phyloP scores from a whole-genome alignment of 2,329 filamentous ascomycete genomes.

The Ophiostoma sp. region DNA sequence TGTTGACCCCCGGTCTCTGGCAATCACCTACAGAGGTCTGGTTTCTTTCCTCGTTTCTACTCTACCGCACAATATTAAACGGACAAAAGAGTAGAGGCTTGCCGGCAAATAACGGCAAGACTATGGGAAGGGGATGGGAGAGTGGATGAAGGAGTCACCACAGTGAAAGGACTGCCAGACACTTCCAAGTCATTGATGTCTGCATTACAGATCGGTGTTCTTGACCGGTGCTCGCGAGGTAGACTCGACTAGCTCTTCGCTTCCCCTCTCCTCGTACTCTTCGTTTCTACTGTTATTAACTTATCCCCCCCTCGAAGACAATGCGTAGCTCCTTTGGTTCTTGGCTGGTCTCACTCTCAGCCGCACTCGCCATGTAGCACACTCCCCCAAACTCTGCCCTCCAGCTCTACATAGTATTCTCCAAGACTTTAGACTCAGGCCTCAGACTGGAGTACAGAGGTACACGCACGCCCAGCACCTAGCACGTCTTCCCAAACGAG shows the following conservation, averaged over 20 bases:
- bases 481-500: background rate
- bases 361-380: background rate
- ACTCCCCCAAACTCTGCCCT: background rate
- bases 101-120: background rate
- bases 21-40: background rate
- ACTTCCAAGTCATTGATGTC: background rate
- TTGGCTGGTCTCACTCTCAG: background rate
- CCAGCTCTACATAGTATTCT: background rate
- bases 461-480: background rate
- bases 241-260: background rate
- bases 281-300: no score
- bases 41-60: background rate
- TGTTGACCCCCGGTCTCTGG: background rate
- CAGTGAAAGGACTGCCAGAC: background rate
- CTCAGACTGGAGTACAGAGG: background rate
- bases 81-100: background rate
- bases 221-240: background rate
- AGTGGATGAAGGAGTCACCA: background rate
- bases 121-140: background rate
- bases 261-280: background rate
- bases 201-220: background rate
- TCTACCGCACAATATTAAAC: background rate
- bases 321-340: background rate
- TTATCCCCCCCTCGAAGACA: background rate
- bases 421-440: background rate